These are phyloP conservation scores for Phytopythium oedochilum DNA, from an alignment of 352 stramenopile genomes.

Conservation along the genomic window DNA sequence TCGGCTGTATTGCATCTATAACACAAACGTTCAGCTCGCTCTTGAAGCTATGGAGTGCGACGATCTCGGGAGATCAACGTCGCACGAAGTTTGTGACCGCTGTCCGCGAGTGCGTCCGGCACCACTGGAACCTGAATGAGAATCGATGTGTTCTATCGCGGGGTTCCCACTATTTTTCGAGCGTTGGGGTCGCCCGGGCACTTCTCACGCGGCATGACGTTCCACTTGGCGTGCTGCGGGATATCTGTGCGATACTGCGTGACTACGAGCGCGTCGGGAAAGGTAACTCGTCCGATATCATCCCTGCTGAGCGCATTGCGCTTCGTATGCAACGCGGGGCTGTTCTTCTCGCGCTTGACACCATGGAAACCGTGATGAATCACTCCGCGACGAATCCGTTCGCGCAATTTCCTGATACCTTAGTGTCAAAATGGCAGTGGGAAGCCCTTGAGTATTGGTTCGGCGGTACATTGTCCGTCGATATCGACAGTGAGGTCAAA, in stretches of 20 bases:
- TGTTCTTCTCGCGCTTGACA: conserved; percentile 35
- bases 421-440: conserved; percentile 31
- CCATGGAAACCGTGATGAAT: conserved; percentile 24
- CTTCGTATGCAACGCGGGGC: conserved; percentile 18
- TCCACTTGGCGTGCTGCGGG: conserved; percentile 22
- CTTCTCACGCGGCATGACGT: conserved; percentile 28
- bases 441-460: conserved; percentile 25
- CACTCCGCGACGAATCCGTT: conserved; percentile 14
- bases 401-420: conserved; percentile 17
- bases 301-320: conserved; percentile 18
- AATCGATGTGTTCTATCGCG: conserved; percentile 25
- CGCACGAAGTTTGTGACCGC: conserved; percentile 7
- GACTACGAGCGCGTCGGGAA: conserved; percentile 43
- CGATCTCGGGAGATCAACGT: not conserved
- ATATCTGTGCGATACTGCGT: conserved; percentile 18
- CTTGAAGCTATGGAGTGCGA: not conserved
- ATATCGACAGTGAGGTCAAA: not conserved
- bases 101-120: conserved; percentile 32
- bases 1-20: conserved; percentile 25
- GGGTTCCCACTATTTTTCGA: conserved; percentile 38
- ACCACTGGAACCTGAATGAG: conserved; percentile 33
- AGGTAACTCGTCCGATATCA: not conserved
- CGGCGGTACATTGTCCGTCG: not conserved
- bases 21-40: conserved; percentile 7
- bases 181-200: conserved; percentile 28